Evolutionary conservation across 2,329 filamentous ascomycete genomes (phyloP).

Genomic region (Epichloe aotearoae): DNA sequence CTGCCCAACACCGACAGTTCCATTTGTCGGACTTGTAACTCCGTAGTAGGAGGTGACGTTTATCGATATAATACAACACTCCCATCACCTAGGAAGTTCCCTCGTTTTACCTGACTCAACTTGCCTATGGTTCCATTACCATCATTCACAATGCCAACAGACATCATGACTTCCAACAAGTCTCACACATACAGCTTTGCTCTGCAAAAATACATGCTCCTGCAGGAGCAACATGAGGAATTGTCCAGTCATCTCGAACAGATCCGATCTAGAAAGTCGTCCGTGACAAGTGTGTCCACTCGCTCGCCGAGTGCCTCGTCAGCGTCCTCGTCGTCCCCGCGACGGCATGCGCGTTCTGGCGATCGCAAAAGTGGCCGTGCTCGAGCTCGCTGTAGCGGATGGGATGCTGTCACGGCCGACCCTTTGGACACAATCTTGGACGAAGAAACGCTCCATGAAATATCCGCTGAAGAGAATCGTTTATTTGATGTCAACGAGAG

Average conservation of each 20-base stretch:
- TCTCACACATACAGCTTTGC: constrained; percentile 29
- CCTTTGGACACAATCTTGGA: constrained; percentile 29
- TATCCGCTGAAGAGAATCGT: constrained; percentile 38
- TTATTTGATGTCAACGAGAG: constrained; percentile 45
- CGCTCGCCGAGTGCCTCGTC: constrained; percentile 44
- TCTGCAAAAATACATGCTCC: constrained; percentile 39
- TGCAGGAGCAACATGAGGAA: constrained; percentile 41
- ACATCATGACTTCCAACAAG: constrained; percentile 16
- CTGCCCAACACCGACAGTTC: constrained; percentile 2
- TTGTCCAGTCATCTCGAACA: constrained; percentile 37
- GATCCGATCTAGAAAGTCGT: constrained; percentile 29
- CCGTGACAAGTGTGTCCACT: constrained; percentile 21
- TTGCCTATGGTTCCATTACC: background rate
- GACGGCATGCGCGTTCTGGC: constrained; percentile 24
- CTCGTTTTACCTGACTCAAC: background rate
- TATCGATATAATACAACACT: constrained; percentile 6
- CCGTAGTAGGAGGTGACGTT: background rate
- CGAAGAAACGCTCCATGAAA: constrained; percentile 33
- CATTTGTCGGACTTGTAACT: background rate
- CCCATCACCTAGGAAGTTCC: background rate
- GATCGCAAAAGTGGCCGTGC: constrained; percentile 13
- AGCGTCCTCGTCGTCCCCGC: constrained; percentile 37
- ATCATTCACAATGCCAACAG: background rate
- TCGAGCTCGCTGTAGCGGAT: constrained; percentile 21
- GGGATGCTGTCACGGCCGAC: constrained; percentile 16